phyloP scores from a whole-genome alignment of 331 rosid genomes.

The Cucumis variabilis region DNA sequence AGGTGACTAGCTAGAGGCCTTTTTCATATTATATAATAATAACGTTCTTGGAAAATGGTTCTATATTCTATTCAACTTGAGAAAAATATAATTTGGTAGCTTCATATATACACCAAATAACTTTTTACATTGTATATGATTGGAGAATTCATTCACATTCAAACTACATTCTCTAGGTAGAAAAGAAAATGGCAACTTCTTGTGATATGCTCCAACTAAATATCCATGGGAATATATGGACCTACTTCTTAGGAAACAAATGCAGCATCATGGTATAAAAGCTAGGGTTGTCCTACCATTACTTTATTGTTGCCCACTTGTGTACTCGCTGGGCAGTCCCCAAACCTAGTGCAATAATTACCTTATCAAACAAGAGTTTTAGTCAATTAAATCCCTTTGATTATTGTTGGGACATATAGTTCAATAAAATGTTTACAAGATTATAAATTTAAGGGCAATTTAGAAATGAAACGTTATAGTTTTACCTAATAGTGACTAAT shows the following conservation, averaged over 20 bases:
- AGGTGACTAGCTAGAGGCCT: not conserved
- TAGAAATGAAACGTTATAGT: too few relatives aligned
- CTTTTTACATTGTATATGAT: not conserved
- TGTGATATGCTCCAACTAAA: not conserved
- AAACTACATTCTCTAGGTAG: not conserved
- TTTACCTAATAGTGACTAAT: too few relatives aligned
- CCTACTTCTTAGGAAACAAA: not conserved
- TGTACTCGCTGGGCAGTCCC: not conserved
- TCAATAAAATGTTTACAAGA: too few relatives aligned
- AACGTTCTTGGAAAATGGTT: not conserved
- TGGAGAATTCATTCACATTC: not conserved
- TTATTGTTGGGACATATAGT: too few relatives aligned
- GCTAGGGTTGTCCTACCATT: not conserved
- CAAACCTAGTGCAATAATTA: not conserved
- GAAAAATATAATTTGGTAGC: not conserved
- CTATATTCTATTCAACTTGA: not conserved
- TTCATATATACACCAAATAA: not conserved
- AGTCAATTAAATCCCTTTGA: not conserved
- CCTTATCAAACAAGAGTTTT: not conserved
- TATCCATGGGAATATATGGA: not conserved
- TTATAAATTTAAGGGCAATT: too few relatives aligned
- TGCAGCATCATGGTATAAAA: not conserved
- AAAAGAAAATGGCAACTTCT: not conserved
- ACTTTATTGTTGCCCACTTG: not conserved
- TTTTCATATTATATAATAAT: too few relatives aligned